phyloP scores from a whole-genome alignment of 2,329 filamentous ascomycete species.

The Sclerotinia nivalis region DNA sequence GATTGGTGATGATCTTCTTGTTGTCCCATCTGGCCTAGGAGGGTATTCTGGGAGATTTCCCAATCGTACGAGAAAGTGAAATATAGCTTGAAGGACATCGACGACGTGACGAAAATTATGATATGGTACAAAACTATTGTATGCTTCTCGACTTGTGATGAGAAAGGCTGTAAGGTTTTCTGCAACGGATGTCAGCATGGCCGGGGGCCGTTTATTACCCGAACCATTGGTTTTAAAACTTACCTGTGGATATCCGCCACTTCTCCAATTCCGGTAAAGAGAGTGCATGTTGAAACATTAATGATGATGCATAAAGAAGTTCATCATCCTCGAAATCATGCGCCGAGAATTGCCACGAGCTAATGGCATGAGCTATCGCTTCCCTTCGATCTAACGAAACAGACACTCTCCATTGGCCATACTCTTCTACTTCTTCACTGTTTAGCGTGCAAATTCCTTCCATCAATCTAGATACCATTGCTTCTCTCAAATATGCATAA shows the following conservation, averaged over 20 bases:
- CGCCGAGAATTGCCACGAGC: slow-evolving; percentile 84
- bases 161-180: slow-evolving; percentile 84
- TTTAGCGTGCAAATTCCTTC: slow-evolving; percentile 76
- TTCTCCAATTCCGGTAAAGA: slow-evolving; percentile 75
- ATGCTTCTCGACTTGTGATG: slow-evolving; percentile 86
- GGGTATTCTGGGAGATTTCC: slow-evolving; percentile 73
- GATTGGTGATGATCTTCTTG: slow-evolving; percentile 59
- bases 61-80: slow-evolving; percentile 82
- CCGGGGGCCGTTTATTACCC: slow-evolving; percentile 32
- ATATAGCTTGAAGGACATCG: slow-evolving; percentile 91
- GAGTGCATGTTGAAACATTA: slow-evolving; percentile 89
- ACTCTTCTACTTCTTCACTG: slow-evolving; percentile 58
- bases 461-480: slow-evolving; percentile 92
- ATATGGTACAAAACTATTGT: slow-evolving; percentile 94
- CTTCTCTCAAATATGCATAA: slow-evolving; percentile 85
- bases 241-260: slow-evolving; percentile 79
- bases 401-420: slow-evolving; percentile 65
- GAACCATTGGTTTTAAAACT: slow-evolving; percentile 41
- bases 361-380: slow-evolving; percentile 64
- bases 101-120: slow-evolving; percentile 98
- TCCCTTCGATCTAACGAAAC: slow-evolving; percentile 65
- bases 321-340: slow-evolving; percentile 91
- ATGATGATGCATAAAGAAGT: slow-evolving; percentile 77
- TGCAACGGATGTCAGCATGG: slow-evolving; percentile 49
- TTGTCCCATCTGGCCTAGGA: slow-evolving; percentile 28